Evolutionary conservation across 495 filamentous ascomycete species (phyloP).

Genomic region (Penicillium fimorum): DNA sequence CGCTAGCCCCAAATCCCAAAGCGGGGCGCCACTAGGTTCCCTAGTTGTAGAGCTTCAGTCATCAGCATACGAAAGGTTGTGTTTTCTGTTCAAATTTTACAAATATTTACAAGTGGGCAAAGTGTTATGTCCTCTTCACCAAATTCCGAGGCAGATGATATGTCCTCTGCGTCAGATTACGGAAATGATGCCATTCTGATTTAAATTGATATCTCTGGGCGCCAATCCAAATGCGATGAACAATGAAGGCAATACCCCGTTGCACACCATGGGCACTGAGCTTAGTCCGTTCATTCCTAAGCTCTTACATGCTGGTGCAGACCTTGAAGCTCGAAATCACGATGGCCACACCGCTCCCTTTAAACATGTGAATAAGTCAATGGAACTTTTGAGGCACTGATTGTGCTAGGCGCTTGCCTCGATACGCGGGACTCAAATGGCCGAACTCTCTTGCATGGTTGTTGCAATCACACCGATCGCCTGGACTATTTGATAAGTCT

Average conservation of each 20-base stretch:
- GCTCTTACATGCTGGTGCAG: constrained; percentile 21
- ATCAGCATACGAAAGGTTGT: no score
- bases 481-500: no score
- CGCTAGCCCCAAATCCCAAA: no score
- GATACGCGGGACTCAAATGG: constrained; percentile 22
- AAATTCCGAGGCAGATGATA: neutral
- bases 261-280: constrained; percentile 4
- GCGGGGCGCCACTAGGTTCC: no score
- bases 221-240: constrained; percentile 22
- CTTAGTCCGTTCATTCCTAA: neutral
- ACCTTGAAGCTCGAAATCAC: constrained; percentile 17
- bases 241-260: constrained; percentile 13
- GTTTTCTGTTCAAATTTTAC: no score
- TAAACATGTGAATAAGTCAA: neutral
- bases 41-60: no score
- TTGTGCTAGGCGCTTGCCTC: constrained; percentile 13
- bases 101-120: no score
- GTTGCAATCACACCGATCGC: no score
- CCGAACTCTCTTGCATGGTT: constrained; percentile 18
- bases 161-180: no score
- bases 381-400: constrained; percentile 3
- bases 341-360: constrained; percentile 21
- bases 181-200: constrained; percentile 7
- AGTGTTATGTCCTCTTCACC: no score
- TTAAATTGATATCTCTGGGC: constrained; percentile 15